Evolutionary conservation across 2,329 filamentous ascomycete genomes (phyloP), one percentile per base, ranked within the genome.

Genomic region (Aspergillus novofumigatus): DNA sequence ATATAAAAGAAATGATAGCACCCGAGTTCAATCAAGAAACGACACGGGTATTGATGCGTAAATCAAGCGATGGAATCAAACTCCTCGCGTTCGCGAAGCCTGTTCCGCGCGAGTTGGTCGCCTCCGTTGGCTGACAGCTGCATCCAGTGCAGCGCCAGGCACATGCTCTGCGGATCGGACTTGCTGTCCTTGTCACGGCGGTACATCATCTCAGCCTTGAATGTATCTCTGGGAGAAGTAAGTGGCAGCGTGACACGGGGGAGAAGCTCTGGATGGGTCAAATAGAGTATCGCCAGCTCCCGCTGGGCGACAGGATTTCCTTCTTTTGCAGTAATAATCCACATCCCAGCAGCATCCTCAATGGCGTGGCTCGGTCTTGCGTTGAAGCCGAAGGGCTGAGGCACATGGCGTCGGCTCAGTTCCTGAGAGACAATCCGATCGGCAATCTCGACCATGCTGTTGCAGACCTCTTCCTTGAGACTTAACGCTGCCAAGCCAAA

Each of bases 101-200:
- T 92, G 71, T 88, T 89, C 70, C 86, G 87, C 21, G 93, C 93
- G 64, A 96, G 79, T 68, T 89, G 84, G 71, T 97, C 93, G 1
- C 92, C 92, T n/a, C 92, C 92, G 54, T 84, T 83, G 65, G 91
- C 89, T 41, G 90, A 92, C 63, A 90, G 81, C 77, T 93, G 91
- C 92, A 97, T 97, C 92, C 93, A 97, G 78, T 97, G 93, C 75
- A 95, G 87, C 9, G 93, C 93, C 56, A 96, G 85, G 67, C 92
- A 97, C 90, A 97, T 94, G 45, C 92, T 86, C 54, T 88, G 88
- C 1, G 91, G 90, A 71, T 97, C 91, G 58, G 87, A 92, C 63
- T 91, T 81, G 17, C 82, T 80, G 66, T 88, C 84, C 53, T 83
- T 79, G 44, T 83, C 83, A 61, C 80, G 80, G 60, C 80, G 77